Percentiles rank a stretch among this genome's conserved stretches.
Conservation (phyloP, 352 stramenopile species). For the Globisporangium acanthophoron region DNA sequence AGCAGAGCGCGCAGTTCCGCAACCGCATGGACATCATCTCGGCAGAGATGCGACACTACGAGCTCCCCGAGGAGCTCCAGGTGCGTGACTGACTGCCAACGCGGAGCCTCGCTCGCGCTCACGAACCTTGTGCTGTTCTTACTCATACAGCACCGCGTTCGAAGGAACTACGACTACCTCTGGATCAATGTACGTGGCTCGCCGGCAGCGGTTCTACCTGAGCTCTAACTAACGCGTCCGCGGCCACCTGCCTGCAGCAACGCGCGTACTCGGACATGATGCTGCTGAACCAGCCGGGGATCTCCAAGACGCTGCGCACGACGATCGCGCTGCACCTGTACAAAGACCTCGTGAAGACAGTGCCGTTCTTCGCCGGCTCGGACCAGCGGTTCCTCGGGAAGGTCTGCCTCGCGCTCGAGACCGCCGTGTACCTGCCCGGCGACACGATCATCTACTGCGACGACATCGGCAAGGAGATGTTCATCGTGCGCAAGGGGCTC, state of each 20-base stretch:
- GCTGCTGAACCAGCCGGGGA: slow-evolving; percentile 68
- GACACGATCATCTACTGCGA: slow-evolving; percentile 81
- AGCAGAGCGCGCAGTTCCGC: slow-evolving; percentile 70
- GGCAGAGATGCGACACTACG: slow-evolving; percentile 78
- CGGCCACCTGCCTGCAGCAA: slow-evolving; percentile 29
- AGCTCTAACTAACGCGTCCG: neutral
- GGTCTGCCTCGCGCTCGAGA: slow-evolving; percentile 71
- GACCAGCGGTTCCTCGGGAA: slow-evolving; percentile 73
- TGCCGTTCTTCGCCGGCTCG: slow-evolving; percentile 74
- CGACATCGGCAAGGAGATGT: slow-evolving; percentile 84
- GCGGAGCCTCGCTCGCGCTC: neutral
- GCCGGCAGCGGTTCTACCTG: neutral
- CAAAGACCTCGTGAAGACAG: slow-evolving; percentile 73
- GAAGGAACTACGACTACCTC: slow-evolving; percentile 79
- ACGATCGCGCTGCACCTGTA: slow-evolving; percentile 78
- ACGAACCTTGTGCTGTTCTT: neutral
- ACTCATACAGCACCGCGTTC: slow-evolving; percentile 46
- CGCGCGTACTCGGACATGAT: slow-evolving; percentile 84
- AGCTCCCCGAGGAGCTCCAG: slow-evolving; percentile 63
- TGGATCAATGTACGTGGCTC: slow-evolving; percentile 66
- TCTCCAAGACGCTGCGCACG: slow-evolving; percentile 70
- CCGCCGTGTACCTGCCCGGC: slow-evolving; percentile 66
- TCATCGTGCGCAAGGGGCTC: slow-evolving; percentile 82
- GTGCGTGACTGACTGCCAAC: slow-evolving; percentile 2
- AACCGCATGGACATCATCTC: slow-evolving; percentile 86